These are phyloP conservation scores for Colletotrichum melonis DNA, from an alignment of 2,329 filamentous ascomycete genomes.

Conservation along the genomic window DNA sequence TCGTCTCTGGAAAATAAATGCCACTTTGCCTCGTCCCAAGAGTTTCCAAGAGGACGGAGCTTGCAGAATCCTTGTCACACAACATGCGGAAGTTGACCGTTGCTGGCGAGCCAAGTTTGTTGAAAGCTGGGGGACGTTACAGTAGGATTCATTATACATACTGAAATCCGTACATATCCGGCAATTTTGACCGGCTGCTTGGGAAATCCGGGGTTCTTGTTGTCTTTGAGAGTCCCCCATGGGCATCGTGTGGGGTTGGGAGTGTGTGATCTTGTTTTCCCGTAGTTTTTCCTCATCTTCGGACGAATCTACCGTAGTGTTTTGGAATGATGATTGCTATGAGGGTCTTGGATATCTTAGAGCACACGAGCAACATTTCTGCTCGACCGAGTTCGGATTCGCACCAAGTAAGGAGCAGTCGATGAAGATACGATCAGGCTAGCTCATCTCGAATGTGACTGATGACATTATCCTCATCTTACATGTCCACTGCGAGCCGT, in stretches of 20 bases:
- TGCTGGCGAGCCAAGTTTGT: background rate
- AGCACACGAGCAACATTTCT: background rate
- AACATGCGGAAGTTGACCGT: conserved; percentile 1
- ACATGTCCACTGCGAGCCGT: background rate
- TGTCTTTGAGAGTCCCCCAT: background rate
- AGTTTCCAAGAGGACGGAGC: background rate
- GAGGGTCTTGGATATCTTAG: background rate
- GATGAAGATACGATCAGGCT: background rate
- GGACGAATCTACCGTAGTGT: background rate
- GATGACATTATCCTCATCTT: background rate
- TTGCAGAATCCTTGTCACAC: background rate
- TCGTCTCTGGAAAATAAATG: background rate
- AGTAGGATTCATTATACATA: background rate
- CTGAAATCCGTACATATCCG: background rate
- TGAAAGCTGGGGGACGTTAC: conserved; percentile 15
- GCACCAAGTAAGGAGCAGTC: background rate
- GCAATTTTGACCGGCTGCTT: background rate
- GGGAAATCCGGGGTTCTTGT: conserved; percentile 13
- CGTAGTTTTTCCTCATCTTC: background rate
- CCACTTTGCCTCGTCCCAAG: background rate
- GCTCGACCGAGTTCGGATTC: background rate
- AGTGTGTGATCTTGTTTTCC: background rate
- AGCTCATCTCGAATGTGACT: background rate
- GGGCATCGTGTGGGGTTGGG: background rate
- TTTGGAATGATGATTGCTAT: background rate